Evolutionary conservation across 2,329 filamentous ascomycete species (phyloP).

Genomic region (Aureobasidium melanogenum): DNA sequence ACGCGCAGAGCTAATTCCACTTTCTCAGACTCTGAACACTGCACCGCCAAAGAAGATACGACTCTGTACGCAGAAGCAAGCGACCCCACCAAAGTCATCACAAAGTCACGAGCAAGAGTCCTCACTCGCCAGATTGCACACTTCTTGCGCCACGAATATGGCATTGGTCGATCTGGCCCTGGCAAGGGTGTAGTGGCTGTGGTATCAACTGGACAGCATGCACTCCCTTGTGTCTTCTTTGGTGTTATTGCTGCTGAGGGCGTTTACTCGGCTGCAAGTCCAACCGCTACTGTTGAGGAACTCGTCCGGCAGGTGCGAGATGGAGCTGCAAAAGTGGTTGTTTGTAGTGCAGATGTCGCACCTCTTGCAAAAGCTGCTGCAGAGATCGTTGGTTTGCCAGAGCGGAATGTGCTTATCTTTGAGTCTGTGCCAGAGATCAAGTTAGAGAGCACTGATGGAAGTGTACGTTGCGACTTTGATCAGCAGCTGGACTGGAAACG

Average conservation of each 20-base stretch:
- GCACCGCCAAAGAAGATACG: slow-evolving; percentile 37
- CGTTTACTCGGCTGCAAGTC: slow-evolving; percentile 48
- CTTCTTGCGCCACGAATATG: slow-evolving; percentile 46
- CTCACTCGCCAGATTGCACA: slow-evolving; percentile 47
- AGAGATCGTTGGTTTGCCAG: slow-evolving; percentile 38
- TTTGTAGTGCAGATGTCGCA: slow-evolving; percentile 42
- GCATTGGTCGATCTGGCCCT: slow-evolving; percentile 42
- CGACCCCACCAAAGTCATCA: slow-evolving; percentile 45
- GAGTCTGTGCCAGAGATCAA: neutral
- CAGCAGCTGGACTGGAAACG: slow-evolving; percentile 43
- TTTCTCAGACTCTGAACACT: slow-evolving; percentile 19
- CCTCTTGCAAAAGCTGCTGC: slow-evolving; percentile 41
- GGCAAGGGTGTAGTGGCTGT: slow-evolving; percentile 47
- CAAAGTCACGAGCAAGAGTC: slow-evolving; percentile 41
- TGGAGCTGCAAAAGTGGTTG: slow-evolving; percentile 33
- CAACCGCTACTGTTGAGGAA: slow-evolving; percentile 43
- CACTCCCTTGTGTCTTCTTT: slow-evolving; percentile 47
- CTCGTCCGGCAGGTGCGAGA: slow-evolving; percentile 40
- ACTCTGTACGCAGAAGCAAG: slow-evolving; percentile 50
- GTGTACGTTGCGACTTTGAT: slow-evolving; percentile 18
- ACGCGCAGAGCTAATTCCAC: neutral
- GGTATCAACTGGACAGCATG: slow-evolving; percentile 48
- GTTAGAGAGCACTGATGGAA: neutral
- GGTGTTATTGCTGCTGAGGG: slow-evolving; percentile 51
- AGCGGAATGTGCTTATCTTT: slow-evolving; percentile 39